phyloP scores from a whole-genome alignment of 192 early-diverging fungal genomes.

The Rhizophlyctis rosea region DNA sequence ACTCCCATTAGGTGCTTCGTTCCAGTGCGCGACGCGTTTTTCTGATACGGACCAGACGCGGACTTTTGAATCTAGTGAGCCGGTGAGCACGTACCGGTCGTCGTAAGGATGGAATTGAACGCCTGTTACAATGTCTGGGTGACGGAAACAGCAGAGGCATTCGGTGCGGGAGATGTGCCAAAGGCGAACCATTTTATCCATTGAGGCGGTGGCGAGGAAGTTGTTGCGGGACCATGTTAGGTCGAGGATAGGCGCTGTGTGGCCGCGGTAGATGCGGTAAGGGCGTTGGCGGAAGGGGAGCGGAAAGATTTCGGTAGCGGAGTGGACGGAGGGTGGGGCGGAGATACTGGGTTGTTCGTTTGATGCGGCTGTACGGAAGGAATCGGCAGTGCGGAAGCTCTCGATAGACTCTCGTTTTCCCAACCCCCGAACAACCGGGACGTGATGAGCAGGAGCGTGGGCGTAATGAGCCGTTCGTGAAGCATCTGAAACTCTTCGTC shows the following conservation, averaged over 20 bases:
- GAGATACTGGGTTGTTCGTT: too few relatives aligned
- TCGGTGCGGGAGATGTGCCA: slow-evolving; percentile 74
- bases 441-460: neutral
- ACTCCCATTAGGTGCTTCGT: slow-evolving; percentile 61
- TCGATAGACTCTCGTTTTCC: neutral
- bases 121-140: slow-evolving; percentile 73
- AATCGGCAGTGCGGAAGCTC: neutral
- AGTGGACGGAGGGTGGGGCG: neutral
- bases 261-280: slow-evolving; percentile 70
- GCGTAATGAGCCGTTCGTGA: too few relatives aligned
- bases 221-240: slow-evolving; percentile 54
- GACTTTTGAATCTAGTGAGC: slow-evolving; percentile 75
- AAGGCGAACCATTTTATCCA: slow-evolving; percentile 81
- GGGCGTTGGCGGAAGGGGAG: slow-evolving; percentile 40
- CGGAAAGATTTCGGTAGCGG: neutral
- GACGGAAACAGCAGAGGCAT: slow-evolving; percentile 77
- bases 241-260: slow-evolving; percentile 67
- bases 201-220: slow-evolving; percentile 76
- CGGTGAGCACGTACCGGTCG: slow-evolving; percentile 76
- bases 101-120: slow-evolving; percentile 82
- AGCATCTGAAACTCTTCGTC: neutral
- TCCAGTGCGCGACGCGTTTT: slow-evolving; percentile 77
- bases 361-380: too few relatives aligned
- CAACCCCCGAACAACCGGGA: neutral
- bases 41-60: slow-evolving; percentile 80